Evolutionary conservation across 1,139 yeast genomes (phyloP).

Genomic region (Geotrichum carabidarum): DNA sequence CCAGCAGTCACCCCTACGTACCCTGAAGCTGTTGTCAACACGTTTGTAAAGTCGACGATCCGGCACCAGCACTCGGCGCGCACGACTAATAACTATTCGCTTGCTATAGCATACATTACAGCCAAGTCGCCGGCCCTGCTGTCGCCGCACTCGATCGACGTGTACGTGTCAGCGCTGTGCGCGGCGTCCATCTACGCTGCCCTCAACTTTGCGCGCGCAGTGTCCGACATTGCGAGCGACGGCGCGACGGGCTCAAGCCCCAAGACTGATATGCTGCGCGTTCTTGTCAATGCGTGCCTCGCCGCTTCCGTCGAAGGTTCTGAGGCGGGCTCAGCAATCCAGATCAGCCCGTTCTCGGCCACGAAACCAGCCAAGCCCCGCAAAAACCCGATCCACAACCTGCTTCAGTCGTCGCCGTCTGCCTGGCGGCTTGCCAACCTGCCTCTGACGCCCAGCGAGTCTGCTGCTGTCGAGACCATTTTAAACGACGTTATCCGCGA

Average conservation of each 20-base stretch:
- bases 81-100: background rate
- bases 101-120: conserved; percentile 24
- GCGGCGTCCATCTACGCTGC: conserved; percentile 24
- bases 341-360: background rate
- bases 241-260: conserved; percentile 15
- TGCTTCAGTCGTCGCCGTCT: conserved; percentile 6
- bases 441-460: conserved; percentile 25
- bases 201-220: conserved; percentile 26
- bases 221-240: conserved; percentile 22
- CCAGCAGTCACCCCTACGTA: conserved; percentile 27
- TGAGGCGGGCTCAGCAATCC: too few relatives aligned
- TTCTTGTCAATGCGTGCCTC: conserved; percentile 1
- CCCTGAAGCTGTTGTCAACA: conserved; percentile 24
- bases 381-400: conserved; percentile 8
- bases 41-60: conserved; percentile 18
- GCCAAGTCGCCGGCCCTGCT: conserved; percentile 24
- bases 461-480: conserved; percentile 21
- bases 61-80: conserved; percentile 1
- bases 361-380: conserved; percentile 4
- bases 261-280: conserved; percentile 4
- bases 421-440: conserved; percentile 28
- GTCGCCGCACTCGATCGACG: conserved; percentile 20
- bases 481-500: conserved; percentile 19
- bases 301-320: background rate
- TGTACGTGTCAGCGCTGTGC: conserved; percentile 25